Evolutionary conservation across 2,329 filamentous ascomycete genomes (phyloP), one percentile per base, ranked within the genome.

Genomic region (Xylaria multiplex): DNA sequence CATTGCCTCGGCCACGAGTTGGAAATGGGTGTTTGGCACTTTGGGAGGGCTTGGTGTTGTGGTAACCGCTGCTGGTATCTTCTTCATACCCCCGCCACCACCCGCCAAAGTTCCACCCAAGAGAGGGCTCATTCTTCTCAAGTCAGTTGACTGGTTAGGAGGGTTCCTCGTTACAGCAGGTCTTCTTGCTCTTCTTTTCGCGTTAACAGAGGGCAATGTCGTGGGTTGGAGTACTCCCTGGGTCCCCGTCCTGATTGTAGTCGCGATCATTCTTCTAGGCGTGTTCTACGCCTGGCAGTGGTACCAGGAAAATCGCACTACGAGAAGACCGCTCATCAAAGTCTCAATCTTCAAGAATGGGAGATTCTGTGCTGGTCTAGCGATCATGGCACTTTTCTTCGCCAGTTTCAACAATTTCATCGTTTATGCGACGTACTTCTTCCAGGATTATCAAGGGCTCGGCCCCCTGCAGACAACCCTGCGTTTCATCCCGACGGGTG

Each of bases 11-110:
- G 91, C 87, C 68, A 79, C 84, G 13, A 84, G 78, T 56, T 91
- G 89, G 89, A 86, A 85, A 76, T 90, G 88, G 83, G 86, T 91
- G 0, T 91, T 91, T 75, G 90, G 88, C 70, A 84, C 86, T 22
- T 83, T 88, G 19, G 88, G 87, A 22, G 86, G 90, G 54, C 80
- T 91, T 43, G 86, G 85, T 4, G 84, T 83, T 22, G 66, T 85
- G 24, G 84, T 90, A 43, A 85, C 88, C 0, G 76, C 84, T 0
- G 84, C 84, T 0, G 88, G 85, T 24, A 78, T 87, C 66, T 81
- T 89, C 60, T 80, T 90, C 60, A 88, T 92, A 59, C 90, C 90
- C 0, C 73, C 81, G 0, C 82, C 85, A 3, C 81, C 80, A 1
- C 73, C 75, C 4, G 76, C 75, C 40, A 67, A 73, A 8, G 69